A percentile compares a stretch with the other conserved stretches of the same genome.
These are phyloP conservation scores for Syzygium oleosum DNA, from an alignment of 345 rosid genomes.

Conservation along the genomic window DNA sequence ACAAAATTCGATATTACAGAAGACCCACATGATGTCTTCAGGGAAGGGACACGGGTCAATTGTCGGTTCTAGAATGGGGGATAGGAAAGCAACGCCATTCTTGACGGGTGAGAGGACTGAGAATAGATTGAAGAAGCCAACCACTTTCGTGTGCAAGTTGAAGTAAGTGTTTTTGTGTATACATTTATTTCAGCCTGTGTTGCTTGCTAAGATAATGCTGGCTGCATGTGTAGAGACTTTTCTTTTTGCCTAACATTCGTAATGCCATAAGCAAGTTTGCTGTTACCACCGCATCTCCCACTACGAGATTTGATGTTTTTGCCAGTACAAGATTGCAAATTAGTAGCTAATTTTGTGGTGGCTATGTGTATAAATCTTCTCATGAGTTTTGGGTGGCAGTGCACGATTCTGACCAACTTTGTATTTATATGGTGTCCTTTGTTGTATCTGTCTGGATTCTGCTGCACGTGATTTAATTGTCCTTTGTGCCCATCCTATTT, in stretches of 20 bases:
- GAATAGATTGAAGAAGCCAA: conserved; percentile 95
- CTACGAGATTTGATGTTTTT: background rate
- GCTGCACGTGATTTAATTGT: background rate
- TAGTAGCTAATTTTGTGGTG: background rate
- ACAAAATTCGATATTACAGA: conserved; percentile 37
- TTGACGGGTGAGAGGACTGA: conserved; percentile 69
- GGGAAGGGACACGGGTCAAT: conserved; percentile 72
- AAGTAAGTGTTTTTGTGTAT: conserved; percentile 48
- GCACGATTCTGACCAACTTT: background rate
- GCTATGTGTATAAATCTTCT: background rate
- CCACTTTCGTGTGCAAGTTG: conserved; percentile 97
- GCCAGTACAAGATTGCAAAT: background rate
- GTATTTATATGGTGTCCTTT: background rate
- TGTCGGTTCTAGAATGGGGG: conserved; percentile 68
- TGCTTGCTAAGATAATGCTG: background rate
- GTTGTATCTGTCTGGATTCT: background rate
- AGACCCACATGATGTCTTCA: conserved; percentile 41
- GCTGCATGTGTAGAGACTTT: background rate
- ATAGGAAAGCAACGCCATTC: conserved; percentile 65
- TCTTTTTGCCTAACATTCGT: background rate
- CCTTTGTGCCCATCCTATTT: background rate
- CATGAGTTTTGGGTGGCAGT: background rate
- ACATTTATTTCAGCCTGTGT: background rate
- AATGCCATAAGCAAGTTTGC: background rate
- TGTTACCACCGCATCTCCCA: background rate